Evolutionary conservation across 2,329 filamentous ascomycete species (phyloP).

Genomic region (Colletotrichum endophyticum): DNA sequence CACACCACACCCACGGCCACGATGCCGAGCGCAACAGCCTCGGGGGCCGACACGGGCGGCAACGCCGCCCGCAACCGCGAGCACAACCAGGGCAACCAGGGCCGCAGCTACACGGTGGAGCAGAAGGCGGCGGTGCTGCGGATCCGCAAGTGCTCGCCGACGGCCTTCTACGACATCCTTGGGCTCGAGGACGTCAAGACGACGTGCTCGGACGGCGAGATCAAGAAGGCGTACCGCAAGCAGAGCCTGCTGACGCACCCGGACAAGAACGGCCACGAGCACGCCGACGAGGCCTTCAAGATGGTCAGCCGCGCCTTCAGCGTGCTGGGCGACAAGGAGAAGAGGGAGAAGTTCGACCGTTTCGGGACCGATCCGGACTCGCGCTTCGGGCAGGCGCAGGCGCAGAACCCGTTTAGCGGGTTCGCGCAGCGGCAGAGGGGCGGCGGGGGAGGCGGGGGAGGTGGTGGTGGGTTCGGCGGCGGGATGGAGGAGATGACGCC

Average conservation of each 20-base stretch:
- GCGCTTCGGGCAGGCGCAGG: slow-evolving; percentile 73
- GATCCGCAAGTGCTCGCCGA: slow-evolving; percentile 82
- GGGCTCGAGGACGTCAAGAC: slow-evolving; percentile 69
- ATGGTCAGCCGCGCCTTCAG: slow-evolving; percentile 95
- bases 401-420: slow-evolving; percentile 67
- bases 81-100: slow-evolving; percentile 79
- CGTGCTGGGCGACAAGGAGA: slow-evolving; percentile 90
- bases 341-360: slow-evolving; percentile 85
- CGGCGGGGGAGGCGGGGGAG: slow-evolving; percentile 37
- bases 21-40: slow-evolving; percentile 58
- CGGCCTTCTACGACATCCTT: slow-evolving; percentile 95
- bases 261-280: slow-evolving; percentile 96
- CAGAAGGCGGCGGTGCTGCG: slow-evolving; percentile 92
- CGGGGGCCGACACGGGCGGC: slow-evolving; percentile 55
- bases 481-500: slow-evolving; percentile 94
- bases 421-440: slow-evolving; percentile 54
- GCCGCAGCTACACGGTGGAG: slow-evolving; percentile 81
- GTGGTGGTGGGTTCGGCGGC: slow-evolving; percentile 61
- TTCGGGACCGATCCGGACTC: slow-evolving; percentile 93
- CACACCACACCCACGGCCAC: not conserved
- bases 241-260: slow-evolving; percentile 93
- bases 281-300: slow-evolving; percentile 98
- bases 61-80: slow-evolving; percentile 56
- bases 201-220: slow-evolving; percentile 78
- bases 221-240: slow-evolving; percentile 98